These are phyloP conservation scores for Peronospora farinosa DNA, from an alignment of 352 stramenopile species.

Conservation along the genomic window DNA sequence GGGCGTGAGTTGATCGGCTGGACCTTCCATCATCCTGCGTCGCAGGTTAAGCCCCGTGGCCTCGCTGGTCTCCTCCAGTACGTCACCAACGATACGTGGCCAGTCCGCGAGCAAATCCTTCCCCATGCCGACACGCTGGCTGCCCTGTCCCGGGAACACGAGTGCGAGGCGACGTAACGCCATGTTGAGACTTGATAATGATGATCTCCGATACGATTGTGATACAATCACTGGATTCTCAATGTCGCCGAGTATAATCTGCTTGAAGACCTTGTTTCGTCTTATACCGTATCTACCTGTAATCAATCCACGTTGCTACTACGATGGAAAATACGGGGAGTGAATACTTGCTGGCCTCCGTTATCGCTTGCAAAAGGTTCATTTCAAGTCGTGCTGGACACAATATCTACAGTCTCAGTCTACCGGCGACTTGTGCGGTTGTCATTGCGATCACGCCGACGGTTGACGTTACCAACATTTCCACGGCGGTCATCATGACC, in stretches of 20 bases:
- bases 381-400: not conserved
- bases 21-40: slow-evolving; percentile 53
- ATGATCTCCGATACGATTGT: slow-evolving; percentile 12
- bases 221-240: not conserved
- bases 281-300: not conserved
- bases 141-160: slow-evolving; percentile 83
- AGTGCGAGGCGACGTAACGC: slow-evolving; percentile 43
- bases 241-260: too few relatives aligned
- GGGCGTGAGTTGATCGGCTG: slow-evolving; percentile 52
- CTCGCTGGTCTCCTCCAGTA: slow-evolving; percentile 77
- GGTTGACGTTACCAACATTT: slow-evolving; percentile 15
- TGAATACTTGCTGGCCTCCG: not conserved
- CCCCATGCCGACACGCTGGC: slow-evolving; percentile 73
- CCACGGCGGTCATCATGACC: slow-evolving; percentile 25
- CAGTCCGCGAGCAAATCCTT: slow-evolving; percentile 71
- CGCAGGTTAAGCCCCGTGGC: slow-evolving; percentile 51
- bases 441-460: slow-evolving; percentile 36
- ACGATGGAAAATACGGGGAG: slow-evolving; percentile 10
- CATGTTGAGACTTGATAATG: slow-evolving; percentile 19
- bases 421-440: slow-evolving; percentile 44
- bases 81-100: slow-evolving; percentile 42
- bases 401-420: slow-evolving; percentile 11
- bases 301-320: slow-evolving; percentile 3
- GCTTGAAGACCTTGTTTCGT: too few relatives aligned
- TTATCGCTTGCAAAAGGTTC: not conserved